Percentiles rank a stretch among this genome's conserved stretches.
Evolutionary conservation across 805 yeast species (phyloP).

Genomic region (Metschnikowia hibisci): DNA sequence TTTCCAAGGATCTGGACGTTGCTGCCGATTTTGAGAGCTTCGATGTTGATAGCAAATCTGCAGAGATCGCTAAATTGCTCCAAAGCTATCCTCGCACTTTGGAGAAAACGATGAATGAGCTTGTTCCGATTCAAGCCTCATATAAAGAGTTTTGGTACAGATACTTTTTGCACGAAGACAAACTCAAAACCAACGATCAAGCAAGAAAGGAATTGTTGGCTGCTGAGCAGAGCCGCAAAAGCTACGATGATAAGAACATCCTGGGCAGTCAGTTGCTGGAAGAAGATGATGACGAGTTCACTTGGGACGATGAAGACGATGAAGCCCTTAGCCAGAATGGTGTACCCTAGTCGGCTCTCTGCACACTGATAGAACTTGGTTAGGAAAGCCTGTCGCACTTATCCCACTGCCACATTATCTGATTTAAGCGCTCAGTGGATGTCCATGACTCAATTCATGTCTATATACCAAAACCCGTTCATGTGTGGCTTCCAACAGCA

Average conservation of each 20-base stretch:
- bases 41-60: constrained; percentile 45
- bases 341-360: not conserved
- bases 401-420: no score
- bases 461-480: no score
- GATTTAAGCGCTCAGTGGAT: no score
- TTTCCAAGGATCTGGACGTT: constrained; percentile 16
- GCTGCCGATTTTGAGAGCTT: constrained; percentile 24
- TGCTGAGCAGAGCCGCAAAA: constrained; percentile 14
- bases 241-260: constrained; percentile 22
- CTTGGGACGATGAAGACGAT: constrained; percentile 51
- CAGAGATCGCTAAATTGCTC: constrained; percentile 47
- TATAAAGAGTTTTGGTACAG: constrained; percentile 71
- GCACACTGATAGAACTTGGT: no score
- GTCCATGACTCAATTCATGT: no score
- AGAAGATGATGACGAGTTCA: constrained; percentile 48
- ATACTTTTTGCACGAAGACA: constrained; percentile 53
- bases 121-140: constrained; percentile 63
- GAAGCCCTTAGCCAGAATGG: constrained; percentile 25
- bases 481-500: no score
- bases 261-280: constrained; percentile 19
- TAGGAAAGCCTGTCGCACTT: no score
- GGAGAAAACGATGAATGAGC: constrained; percentile 48
- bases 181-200: constrained; percentile 58
- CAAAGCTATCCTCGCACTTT: constrained; percentile 47
- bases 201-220: constrained; percentile 61